phyloP scores from a whole-genome alignment of 148 eudicot genomes.

The Tetragonia tetragonoides region DNA sequence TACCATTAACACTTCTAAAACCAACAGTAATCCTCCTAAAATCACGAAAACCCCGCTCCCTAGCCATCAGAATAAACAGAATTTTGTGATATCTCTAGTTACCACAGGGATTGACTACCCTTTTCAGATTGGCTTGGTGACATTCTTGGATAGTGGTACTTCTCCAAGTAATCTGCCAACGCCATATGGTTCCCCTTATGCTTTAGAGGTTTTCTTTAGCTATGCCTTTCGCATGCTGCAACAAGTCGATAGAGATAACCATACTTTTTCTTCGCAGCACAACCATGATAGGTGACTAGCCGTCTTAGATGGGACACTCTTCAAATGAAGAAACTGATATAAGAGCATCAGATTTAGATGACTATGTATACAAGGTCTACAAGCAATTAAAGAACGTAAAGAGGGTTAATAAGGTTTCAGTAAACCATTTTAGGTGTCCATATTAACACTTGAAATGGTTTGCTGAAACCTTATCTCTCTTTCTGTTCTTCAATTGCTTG shows the following conservation, averaged over 20 bases:
- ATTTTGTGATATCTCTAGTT: no score
- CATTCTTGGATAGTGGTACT: slow-evolving; percentile 29
- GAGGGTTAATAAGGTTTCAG: slow-evolving; percentile 19
- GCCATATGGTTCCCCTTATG: slow-evolving; percentile 48
- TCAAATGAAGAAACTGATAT: slow-evolving; percentile 43
- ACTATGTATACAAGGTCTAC: slow-evolving; percentile 35
- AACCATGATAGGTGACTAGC: neutral
- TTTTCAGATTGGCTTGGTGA: slow-evolving; percentile 19
- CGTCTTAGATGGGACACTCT: slow-evolving; percentile 18
- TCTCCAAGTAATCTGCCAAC: slow-evolving; percentile 43
- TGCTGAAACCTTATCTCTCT: slow-evolving; percentile 22
- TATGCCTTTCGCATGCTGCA: slow-evolving; percentile 51
- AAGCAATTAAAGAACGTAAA: slow-evolving; percentile 32
- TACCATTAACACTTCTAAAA: no score
- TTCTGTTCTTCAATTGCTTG: slow-evolving; percentile 32
- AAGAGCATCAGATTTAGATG: slow-evolving; percentile 54
- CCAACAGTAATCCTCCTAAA: no score
- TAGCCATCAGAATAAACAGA: no score
- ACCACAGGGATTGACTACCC: neutral
- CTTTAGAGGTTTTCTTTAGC: slow-evolving; percentile 32
- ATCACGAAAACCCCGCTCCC: no score
- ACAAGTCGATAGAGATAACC: slow-evolving; percentile 41
- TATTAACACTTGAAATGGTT: slow-evolving; percentile 44
- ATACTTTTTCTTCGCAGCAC: slow-evolving; percentile 34
- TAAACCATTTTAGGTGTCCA: slow-evolving; percentile 30